phyloP scores from a whole-genome alignment of 1,284 basidiomycete genomes.

The Malassezia restricta region DNA sequence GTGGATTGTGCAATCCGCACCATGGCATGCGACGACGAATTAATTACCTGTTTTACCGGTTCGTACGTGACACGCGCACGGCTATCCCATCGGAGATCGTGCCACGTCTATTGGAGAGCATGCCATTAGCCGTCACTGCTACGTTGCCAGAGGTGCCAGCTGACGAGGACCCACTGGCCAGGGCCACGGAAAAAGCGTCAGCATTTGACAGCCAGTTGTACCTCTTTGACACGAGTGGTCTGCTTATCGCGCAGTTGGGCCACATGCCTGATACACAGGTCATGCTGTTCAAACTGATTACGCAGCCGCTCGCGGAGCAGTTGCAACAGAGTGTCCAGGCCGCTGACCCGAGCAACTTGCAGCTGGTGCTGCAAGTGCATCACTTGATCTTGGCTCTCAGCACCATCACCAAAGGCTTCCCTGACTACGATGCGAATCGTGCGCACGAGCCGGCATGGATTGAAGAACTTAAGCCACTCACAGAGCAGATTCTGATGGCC shows the following conservation, averaged over 20 bases:
- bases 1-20: constrained; percentile 74
- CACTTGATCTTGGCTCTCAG: constrained; percentile 90
- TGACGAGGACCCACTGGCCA: constrained; percentile 56
- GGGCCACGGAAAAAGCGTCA: constrained; percentile 63
- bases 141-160: constrained; percentile 52
- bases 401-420: constrained; percentile 92
- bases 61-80: constrained; percentile 64
- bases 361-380: constrained; percentile 76
- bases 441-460: constrained; percentile 60
- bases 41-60: constrained; percentile 85
- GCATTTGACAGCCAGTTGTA: constrained; percentile 85
- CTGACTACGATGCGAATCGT: constrained; percentile 47
- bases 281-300: constrained; percentile 56
- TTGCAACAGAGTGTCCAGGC: constrained; percentile 59
- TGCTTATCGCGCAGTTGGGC: constrained; percentile 64
- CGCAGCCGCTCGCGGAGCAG: constrained; percentile 67
- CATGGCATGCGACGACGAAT: constrained; percentile 63
- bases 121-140: constrained; percentile 49
- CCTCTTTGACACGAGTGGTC: constrained; percentile 83
- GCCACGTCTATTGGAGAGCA: constrained; percentile 44
- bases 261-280: constrained; percentile 60
- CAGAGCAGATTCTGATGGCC: constrained; percentile 76
- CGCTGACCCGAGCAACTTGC: constrained; percentile 50
- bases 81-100: constrained; percentile 68
- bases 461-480: constrained; percentile 71